A percentile compares a stretch with the other conserved stretches of the same genome.
These are phyloP conservation scores for Agastache rugosa DNA, from an alignment of 257 asterid genomes.

Conservation along the genomic window DNA sequence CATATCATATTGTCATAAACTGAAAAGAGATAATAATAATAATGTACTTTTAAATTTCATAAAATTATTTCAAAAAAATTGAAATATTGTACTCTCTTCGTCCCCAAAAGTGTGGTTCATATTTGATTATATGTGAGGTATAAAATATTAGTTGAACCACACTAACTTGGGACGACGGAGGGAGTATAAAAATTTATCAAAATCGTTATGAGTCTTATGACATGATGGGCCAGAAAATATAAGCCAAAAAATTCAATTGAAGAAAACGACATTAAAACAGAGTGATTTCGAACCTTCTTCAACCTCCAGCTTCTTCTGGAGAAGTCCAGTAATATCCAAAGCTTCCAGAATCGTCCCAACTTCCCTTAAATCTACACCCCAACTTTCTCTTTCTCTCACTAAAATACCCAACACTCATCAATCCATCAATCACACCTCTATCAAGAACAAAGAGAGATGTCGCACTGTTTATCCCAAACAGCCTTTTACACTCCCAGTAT, in stretches of 20 bases:
- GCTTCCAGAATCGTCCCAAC: conserved; percentile 53
- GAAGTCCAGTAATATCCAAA: conserved; percentile 48
- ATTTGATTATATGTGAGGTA: too few species aligned
- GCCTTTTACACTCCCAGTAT: conserved; percentile 19
- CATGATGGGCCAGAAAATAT: neutral
- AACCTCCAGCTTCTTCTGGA: conserved; percentile 52
- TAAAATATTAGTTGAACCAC: too few species aligned
- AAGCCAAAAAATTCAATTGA: neutral
- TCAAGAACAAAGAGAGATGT: conserved; percentile 37
- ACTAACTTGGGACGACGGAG: too few species aligned
- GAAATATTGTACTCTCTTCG: too few species aligned
- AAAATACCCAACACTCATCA: neutral
- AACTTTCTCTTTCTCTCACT: neutral
- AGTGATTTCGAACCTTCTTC: conserved; percentile 12
- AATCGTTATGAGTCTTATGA: too few species aligned
- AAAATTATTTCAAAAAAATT: too few species aligned
- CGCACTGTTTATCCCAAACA: conserved; percentile 43
- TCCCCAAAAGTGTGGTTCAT: too few species aligned
- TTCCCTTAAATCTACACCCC: conserved; percentile 35
- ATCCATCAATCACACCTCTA: neutral
- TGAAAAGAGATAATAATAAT: too few species aligned
- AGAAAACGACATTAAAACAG: neutral
- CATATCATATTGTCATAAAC: too few species aligned
- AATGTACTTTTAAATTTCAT: too few species aligned
- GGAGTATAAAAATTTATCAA: too few species aligned